Conservation (phyloP, 192 early-diverging fungal genomes). For the Dissophora globulifera region DNA sequence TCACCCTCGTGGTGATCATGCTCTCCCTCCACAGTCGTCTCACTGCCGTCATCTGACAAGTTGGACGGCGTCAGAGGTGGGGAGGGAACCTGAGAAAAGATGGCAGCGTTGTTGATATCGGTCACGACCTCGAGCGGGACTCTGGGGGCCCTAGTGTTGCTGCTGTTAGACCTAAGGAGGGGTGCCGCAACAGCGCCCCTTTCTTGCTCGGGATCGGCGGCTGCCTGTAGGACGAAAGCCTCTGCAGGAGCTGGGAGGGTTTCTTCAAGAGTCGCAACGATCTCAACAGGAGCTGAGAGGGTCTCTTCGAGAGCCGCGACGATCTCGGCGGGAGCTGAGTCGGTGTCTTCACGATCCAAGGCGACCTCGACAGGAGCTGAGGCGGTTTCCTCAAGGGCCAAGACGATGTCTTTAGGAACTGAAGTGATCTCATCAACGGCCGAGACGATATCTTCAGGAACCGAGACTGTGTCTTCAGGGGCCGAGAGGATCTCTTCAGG, state of each 20-base stretch:
- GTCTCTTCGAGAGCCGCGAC: not conserved
- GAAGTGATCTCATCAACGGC: too few relatives aligned
- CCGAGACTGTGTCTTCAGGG: not conserved
- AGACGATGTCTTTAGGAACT: too few relatives aligned
- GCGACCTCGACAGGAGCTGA: too few relatives aligned
- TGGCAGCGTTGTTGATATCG: not conserved
- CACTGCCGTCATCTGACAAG: not conserved
- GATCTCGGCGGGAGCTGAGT: not conserved
- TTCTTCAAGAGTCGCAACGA: not conserved
- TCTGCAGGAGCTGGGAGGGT: not conserved
- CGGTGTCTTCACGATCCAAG: not conserved
- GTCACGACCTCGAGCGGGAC: constrained; percentile 17
- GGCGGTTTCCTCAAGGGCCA: too few relatives aligned
- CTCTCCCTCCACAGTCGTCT: not conserved
- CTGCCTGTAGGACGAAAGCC: constrained; percentile 21
- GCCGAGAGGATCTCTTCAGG: not conserved
- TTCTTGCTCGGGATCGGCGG: constrained; percentile 9
- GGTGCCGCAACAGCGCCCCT: not conserved
- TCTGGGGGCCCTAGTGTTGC: not conserved
- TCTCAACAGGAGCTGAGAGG: not conserved
- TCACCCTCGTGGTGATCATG: not conserved
- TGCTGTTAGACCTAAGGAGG: not conserved
- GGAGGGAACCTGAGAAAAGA: constrained; percentile 31
- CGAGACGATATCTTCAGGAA: not conserved
- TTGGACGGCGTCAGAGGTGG: constrained; percentile 35